A percentile compares a stretch with the other conserved stretches of the same genome.
Evolutionary conservation across 2,329 filamentous ascomycete genomes (phyloP).

Genomic region (Verruconis gallopava): DNA sequence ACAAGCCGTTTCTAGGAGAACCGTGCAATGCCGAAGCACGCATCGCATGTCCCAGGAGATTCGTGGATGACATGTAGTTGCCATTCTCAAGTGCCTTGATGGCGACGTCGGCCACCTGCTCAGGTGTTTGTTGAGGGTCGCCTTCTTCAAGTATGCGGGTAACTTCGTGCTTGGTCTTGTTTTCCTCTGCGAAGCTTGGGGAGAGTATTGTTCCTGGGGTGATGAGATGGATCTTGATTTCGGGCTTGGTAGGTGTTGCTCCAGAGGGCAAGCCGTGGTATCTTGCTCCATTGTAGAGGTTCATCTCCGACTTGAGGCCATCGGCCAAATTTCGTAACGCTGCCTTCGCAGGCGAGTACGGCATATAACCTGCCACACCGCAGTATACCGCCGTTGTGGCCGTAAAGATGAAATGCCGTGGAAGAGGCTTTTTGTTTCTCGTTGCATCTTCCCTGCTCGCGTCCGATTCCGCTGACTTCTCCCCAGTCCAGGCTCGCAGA

Average conservation of each 20-base stretch:
- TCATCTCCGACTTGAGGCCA: slow-evolving; percentile 67
- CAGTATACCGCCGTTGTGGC: slow-evolving; percentile 64
- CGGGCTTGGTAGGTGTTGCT: slow-evolving; percentile 38
- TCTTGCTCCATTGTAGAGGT: slow-evolving; percentile 63
- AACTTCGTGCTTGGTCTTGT: slow-evolving; percentile 64
- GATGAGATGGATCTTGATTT: slow-evolving; percentile 68
- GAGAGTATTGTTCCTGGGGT: slow-evolving; percentile 73
- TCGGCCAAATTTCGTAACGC: slow-evolving; percentile 77
- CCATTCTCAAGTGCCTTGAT: slow-evolving; percentile 69
- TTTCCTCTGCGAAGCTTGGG: slow-evolving; percentile 63
- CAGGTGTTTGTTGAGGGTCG: slow-evolving; percentile 68
- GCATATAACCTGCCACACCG: slow-evolving; percentile 65
- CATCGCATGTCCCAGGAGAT: slow-evolving; percentile 59
- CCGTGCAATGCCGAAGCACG: slow-evolving; percentile 43
- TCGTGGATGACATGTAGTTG: slow-evolving; percentile 66
- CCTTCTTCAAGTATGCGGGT: slow-evolving; percentile 67
- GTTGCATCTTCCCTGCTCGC: slow-evolving; percentile 14
- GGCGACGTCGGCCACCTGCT: slow-evolving; percentile 58
- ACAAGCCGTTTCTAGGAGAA: slow-evolving; percentile 38
- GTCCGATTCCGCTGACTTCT: slow-evolving; percentile 22
- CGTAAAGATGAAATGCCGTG: slow-evolving; percentile 79
- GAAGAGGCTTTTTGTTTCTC: slow-evolving; percentile 26
- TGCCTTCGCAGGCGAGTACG: slow-evolving; percentile 75
- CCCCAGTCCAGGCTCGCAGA: slow-evolving; percentile 58
- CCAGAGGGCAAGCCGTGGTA: slow-evolving; percentile 21